phyloP scores from a whole-genome alignment of 2,329 filamentous ascomycete genomes.

The Colletotrichum sp. region DNA sequence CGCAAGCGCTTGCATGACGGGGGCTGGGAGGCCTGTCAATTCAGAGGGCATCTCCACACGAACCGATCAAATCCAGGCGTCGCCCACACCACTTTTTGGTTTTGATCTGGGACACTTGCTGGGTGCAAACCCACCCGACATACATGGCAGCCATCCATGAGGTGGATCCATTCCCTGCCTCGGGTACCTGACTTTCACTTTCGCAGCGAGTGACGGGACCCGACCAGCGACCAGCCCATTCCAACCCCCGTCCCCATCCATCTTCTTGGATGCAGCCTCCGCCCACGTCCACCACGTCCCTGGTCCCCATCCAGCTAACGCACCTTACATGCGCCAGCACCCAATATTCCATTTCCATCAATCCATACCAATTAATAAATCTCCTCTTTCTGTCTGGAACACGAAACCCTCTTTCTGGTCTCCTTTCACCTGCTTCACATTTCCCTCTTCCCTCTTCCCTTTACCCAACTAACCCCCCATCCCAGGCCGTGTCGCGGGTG shows the following conservation, averaged over 20 bases:
- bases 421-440: slow-evolving; percentile 2
- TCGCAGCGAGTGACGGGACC: background rate
- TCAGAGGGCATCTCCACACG: slow-evolving; percentile 6
- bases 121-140: background rate
- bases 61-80: slow-evolving; percentile 4
- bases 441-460: background rate
- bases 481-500: background rate
- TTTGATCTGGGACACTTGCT: background rate
- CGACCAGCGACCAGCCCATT: background rate
- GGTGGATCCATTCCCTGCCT: background rate
- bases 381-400: slow-evolving; percentile 12
- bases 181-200: slow-evolving; percentile 11
- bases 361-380: slow-evolving; percentile 16
- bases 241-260: background rate
- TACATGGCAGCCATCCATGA: too few species aligned
- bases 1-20: slow-evolving; percentile 9
- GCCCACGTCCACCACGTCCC: background rate
- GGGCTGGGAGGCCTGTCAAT: background rate
- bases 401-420: background rate
- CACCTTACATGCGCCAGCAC: background rate
- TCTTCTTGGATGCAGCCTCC: background rate
- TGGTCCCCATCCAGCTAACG: background rate
- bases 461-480: background rate
- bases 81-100: background rate
- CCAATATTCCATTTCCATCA: slow-evolving; percentile 14